phyloP scores from a whole-genome alignment of 2,329 filamentous ascomycete genomes.

The Microcyclosporella mali region DNA sequence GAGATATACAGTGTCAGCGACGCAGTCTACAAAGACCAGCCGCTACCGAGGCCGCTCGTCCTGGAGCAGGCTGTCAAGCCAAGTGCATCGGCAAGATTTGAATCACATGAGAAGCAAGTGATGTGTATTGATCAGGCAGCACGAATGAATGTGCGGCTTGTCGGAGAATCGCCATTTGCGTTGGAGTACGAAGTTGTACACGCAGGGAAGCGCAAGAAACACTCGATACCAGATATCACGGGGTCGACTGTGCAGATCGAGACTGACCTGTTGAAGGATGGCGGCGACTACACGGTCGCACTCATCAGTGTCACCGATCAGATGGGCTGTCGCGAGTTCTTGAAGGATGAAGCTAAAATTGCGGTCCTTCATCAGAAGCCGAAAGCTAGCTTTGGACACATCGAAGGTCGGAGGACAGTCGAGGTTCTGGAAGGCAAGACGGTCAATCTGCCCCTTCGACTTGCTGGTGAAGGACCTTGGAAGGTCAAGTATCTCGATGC shows the following conservation, averaged over 20 bases:
- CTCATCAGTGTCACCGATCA: constrained; percentile 81
- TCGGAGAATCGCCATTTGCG: constrained; percentile 79
- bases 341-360: constrained; percentile 81
- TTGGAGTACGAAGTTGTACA: constrained; percentile 91
- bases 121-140: constrained; percentile 80
- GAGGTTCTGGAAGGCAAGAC: constrained; percentile 70
- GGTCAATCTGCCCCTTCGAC: constrained; percentile 70
- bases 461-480: constrained; percentile 85
- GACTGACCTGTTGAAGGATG: constrained; percentile 67
- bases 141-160: constrained; percentile 65
- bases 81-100: constrained; percentile 68
- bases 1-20: constrained; percentile 77
- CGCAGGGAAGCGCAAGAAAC: constrained; percentile 72
- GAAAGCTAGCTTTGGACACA: constrained; percentile 73
- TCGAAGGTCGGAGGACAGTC: constrained; percentile 72
- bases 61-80: constrained; percentile 91
- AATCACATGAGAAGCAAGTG: constrained; percentile 53
- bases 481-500: constrained; percentile 61
- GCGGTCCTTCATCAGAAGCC: constrained; percentile 83
- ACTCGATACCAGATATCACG: constrained; percentile 59
- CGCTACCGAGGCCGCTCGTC: constrained; percentile 52
- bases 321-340: constrained; percentile 75
- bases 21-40: constrained; percentile 65
- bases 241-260: constrained; percentile 61
- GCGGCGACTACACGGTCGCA: constrained; percentile 84